A percentile compares a stretch with the other conserved stretches of the same genome.
Conservation (phyloP, 2,329 filamentous ascomycete species). For the Paecilomyces variotii region DNA sequence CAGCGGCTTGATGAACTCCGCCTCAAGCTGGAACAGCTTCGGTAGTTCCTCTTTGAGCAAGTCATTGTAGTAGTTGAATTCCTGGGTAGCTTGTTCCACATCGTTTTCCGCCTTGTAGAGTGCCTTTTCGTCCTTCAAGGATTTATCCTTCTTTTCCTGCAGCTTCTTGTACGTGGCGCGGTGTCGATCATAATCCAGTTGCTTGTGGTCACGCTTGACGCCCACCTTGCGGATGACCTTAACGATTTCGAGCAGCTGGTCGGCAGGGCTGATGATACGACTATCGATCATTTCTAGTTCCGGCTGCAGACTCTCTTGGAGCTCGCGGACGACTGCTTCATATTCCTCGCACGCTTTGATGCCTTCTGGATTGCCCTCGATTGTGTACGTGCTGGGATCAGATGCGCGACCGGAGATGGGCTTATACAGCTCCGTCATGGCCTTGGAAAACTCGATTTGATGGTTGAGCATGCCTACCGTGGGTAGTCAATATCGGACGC, state of each 20-base stretch:
- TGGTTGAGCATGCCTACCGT: slow-evolving; percentile 74
- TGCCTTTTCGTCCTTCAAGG: slow-evolving; percentile 92
- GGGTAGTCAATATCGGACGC: slow-evolving; percentile 2
- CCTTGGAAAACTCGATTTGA: slow-evolving; percentile 97
- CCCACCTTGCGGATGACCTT: slow-evolving; percentile 88
- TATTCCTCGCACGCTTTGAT: slow-evolving; percentile 96
- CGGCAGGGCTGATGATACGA: slow-evolving; percentile 82
- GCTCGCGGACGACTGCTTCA: slow-evolving; percentile 78
- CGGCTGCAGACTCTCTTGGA: slow-evolving; percentile 79
- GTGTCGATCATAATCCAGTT: slow-evolving; percentile 90
- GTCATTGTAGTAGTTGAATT: slow-evolving; percentile 98
- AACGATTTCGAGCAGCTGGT: slow-evolving; percentile 88
- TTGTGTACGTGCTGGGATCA: slow-evolving; percentile 73
- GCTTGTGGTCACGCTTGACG: slow-evolving; percentile 90
- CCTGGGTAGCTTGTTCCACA: slow-evolving; percentile 82
- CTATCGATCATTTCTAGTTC: slow-evolving; percentile 97
- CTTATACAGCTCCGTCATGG: slow-evolving; percentile 94
- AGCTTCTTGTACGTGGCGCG: slow-evolving; percentile 79
- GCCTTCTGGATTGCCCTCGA: slow-evolving; percentile 84
- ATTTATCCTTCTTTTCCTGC: slow-evolving; percentile 95
- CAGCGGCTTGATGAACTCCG: slow-evolving; percentile 89
- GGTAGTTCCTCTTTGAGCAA: slow-evolving; percentile 92
- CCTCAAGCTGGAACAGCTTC: slow-evolving; percentile 79
- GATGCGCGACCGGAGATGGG: slow-evolving; percentile 94
- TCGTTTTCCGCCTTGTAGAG: slow-evolving; percentile 93